Evolutionary conservation across 768 basidiomycete genomes (phyloP).

Genomic region (Inosperma sp.): DNA sequence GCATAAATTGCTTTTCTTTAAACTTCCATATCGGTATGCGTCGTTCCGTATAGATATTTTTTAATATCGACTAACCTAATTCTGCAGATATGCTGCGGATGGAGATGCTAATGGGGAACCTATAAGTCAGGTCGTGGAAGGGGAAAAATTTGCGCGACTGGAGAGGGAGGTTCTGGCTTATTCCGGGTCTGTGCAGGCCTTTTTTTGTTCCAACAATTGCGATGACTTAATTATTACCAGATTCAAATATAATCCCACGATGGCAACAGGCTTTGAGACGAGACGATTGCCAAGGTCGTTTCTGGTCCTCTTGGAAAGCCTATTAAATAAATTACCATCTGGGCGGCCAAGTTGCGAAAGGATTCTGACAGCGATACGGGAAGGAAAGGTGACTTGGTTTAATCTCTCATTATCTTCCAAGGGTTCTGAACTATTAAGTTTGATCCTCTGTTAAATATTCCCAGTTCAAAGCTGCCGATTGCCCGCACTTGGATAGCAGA

Average conservation of each 20-base stretch:
- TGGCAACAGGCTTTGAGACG: constrained; percentile 57
- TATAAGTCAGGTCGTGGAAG: constrained; percentile 40
- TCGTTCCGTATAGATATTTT: background rate
- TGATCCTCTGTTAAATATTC: constrained; percentile 17
- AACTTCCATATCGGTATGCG: constrained; percentile 70
- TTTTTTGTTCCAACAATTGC: background rate
- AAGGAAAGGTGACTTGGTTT: constrained; percentile 70
- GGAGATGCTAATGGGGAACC: constrained; percentile 47
- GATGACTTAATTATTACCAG: constrained; percentile 22
- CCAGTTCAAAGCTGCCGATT: constrained; percentile 14
- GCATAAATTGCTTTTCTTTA: constrained; percentile 89
- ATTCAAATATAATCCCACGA: constrained; percentile 46
- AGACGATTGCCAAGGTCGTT: constrained; percentile 71
- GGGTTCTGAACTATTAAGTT: constrained; percentile 12
- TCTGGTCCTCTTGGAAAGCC: constrained; percentile 65
- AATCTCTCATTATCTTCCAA: background rate
- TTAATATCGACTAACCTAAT: background rate
- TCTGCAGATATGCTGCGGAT: constrained; percentile 51
- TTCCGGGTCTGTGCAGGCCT: constrained; percentile 61
- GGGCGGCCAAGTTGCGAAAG: constrained; percentile 70
- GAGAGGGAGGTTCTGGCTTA: constrained; percentile 73
- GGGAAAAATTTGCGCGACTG: constrained; percentile 61
- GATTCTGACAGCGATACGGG: constrained; percentile 61
- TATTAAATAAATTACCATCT: constrained; percentile 58
- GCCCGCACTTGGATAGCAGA: constrained; percentile 12